Percentiles rank a stretch among this genome's conserved stretches.
Conservation (phyloP, 1,284 basidiomycete species). For the Ceratobasidium theobromae region DNA sequence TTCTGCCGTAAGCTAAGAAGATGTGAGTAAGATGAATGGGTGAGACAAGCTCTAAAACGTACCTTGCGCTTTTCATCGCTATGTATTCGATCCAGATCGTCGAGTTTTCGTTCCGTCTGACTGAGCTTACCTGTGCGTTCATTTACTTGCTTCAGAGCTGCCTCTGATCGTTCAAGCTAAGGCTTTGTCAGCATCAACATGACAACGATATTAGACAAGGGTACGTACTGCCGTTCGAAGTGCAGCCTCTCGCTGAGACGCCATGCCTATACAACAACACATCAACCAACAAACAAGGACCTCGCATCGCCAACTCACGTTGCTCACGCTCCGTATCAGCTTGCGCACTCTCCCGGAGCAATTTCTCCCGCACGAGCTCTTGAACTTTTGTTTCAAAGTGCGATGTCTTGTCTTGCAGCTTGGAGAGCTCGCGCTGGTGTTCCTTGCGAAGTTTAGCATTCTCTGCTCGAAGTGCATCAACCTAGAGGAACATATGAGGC, state of each 20-base stretch:
- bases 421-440: slow-evolving; percentile 8
- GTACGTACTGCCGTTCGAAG: slow-evolving; percentile 27
- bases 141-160: slow-evolving; percentile 25
- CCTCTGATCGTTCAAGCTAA: slow-evolving; percentile 37
- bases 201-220: neutral
- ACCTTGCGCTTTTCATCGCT: slow-evolving; percentile 66
- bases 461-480: slow-evolving; percentile 32
- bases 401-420: slow-evolving; percentile 16
- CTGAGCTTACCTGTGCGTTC: slow-evolving; percentile 37
- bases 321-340: slow-evolving; percentile 27
- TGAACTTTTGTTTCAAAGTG: slow-evolving; percentile 24
- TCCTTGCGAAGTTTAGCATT: slow-evolving; percentile 32
- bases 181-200: slow-evolving; percentile 3
- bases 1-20: slow-evolving; percentile 43
- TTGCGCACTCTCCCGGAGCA: slow-evolving; percentile 26
- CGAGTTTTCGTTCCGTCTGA: slow-evolving; percentile 60
- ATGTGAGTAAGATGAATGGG: slow-evolving; percentile 2
- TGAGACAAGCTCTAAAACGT: slow-evolving; percentile 40
- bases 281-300: neutral
- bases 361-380: slow-evolving; percentile 32
- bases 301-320: slow-evolving; percentile 6
- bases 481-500: neutral
- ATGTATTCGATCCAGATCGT: slow-evolving; percentile 65
- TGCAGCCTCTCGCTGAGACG: slow-evolving; percentile 22
- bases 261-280: slow-evolving; percentile 16